Base-by-base conservation (phyloP, 2,329 filamentous ascomycete species). In the Cladosporium sp. region DNA sequence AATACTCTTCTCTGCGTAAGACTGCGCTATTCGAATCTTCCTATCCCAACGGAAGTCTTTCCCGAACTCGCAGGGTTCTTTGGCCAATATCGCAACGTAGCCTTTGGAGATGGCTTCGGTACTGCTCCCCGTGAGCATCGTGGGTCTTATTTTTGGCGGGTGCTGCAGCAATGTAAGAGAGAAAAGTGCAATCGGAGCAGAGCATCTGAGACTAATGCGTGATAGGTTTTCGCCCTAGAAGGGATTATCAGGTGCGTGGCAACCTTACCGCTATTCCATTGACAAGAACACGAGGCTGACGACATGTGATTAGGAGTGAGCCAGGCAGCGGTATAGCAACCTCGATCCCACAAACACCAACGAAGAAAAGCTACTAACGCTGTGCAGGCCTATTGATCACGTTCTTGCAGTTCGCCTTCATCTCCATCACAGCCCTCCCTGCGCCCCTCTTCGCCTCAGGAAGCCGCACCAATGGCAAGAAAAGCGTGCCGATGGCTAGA, bases 201-300 rank as follows among this genome's bases (percentile, higher is more conserved):
- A 7, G 14, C 41, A 52, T 26, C 12, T 38, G 68, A 24, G 58
- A 73, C 77, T 70, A 38, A 30, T 34, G 47, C 51, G 36, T 12
- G 30, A 15, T 69, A 96, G 89, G 92, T 97, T n/a, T 98, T 96
- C 80, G 92, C 94, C 49, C 85, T 99, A 65, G 95, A 99, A 80
- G 91, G 92, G 57, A 96, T 98, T 73, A 88, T 99, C 76, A 96
- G 95, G 91, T 95, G 82, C 86, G 89, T 81, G 59, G 32, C 57
- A 62, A 28, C 32, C 55, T 38, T 2, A 30, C 24, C 57, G 28
- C 38, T 14, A 8, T 38, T 30, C 36, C 8, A 28, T 47, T 28
- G 34, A 32, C 41, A 18, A 14, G 32, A 41, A n/a, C 21, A 61
- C 21, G 36, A 65, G 44, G 55, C 55, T 59, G 21, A 60, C 55